A percentile compares a stretch with the other conserved stretches of the same genome.
Conservation (phyloP, 331 rosid genomes). For the Arachis monticola region DNA sequence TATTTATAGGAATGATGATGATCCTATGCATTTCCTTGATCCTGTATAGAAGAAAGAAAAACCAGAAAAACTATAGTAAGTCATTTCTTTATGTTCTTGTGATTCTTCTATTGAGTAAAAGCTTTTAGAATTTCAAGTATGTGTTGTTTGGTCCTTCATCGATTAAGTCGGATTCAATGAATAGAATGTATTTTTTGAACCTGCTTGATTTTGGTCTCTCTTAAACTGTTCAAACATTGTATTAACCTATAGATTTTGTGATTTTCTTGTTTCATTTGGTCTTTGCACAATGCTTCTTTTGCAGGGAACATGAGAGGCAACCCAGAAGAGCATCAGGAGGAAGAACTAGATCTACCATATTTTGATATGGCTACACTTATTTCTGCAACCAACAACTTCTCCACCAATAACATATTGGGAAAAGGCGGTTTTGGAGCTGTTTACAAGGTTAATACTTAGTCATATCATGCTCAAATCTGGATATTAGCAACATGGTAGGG, state of each 20-base stretch:
- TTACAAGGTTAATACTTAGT: conserved; percentile 20
- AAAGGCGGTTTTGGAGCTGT: conserved; percentile 29
- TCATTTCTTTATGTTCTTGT: not conserved
- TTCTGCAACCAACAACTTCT: conserved; percentile 38
- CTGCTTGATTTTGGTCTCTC: no score
- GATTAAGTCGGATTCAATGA: no score
- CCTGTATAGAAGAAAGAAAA: conserved; percentile 1
- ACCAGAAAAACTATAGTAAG: conserved; percentile 10
- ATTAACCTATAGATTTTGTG: no score
- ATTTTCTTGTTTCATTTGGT: no score
- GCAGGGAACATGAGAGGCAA: not conserved
- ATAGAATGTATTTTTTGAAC: no score
- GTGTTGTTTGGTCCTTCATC: not conserved
- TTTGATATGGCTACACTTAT: conserved; percentile 35
- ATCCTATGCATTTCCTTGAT: not conserved
- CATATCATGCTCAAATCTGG: no score
- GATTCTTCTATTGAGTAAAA: not conserved
- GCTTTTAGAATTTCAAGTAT: no score
- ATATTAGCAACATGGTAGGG: no score
- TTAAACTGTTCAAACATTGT: no score
- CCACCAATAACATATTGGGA: conserved; percentile 27
- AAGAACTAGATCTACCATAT: conserved; percentile 37
- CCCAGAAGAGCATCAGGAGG: conserved; percentile 22
- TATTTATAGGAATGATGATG: not conserved
- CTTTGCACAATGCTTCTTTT: not conserved